Evolutionary conservation across 768 basidiomycete genomes (phyloP), one percentile per base, ranked within the genome.

Genomic region (Collybia mongolica): DNA sequence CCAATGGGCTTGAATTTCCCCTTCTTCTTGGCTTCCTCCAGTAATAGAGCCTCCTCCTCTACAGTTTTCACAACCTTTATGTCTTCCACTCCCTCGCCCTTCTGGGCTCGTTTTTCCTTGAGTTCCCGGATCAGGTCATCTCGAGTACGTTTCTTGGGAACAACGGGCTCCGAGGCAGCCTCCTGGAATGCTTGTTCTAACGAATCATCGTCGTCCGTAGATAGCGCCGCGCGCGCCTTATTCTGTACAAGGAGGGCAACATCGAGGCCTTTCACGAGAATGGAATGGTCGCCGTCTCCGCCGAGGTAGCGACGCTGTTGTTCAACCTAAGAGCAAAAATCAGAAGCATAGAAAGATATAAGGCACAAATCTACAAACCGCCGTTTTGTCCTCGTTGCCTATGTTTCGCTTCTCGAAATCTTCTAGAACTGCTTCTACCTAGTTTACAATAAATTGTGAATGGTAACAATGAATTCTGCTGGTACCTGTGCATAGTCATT

Each of bases 261-360:
- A 62, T 98, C 95, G 40, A 98, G 83, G 22, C 92, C 92, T 61
- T 93, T 96, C 37, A 94, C 90, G 9, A 94, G 81, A 49, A 94
- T 80, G 9, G 90, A 84, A 63, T 95, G 93, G 51, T 88, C 79
- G 37, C 84, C 82, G 64, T 96, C 91, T 32, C 92, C 90, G 15
- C 92, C 92, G 5, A 93, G 80, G 63, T 89, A 90, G 49, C 74
- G 76, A 29, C 93, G 76, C 61, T 91, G 80, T 47, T 82, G 77
- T 48, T 90, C 89, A 15, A 91, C 72, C 87, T 90, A 54, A n/a
- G n/a, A 53, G 45, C 39, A 46, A 37, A 46, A 40, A 24, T 28
- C 18, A 1, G 41, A 42, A 39, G 26, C 38, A 5, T 14, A 37
- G 24, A 38, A 45, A 12, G 17, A 18, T 9, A 18, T 22, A 26